A percentile compares a stretch with the other conserved stretches of the same genome.
phyloP scores from a whole-genome alignment of 257 asterid genomes.

The Agastache rugosa region DNA sequence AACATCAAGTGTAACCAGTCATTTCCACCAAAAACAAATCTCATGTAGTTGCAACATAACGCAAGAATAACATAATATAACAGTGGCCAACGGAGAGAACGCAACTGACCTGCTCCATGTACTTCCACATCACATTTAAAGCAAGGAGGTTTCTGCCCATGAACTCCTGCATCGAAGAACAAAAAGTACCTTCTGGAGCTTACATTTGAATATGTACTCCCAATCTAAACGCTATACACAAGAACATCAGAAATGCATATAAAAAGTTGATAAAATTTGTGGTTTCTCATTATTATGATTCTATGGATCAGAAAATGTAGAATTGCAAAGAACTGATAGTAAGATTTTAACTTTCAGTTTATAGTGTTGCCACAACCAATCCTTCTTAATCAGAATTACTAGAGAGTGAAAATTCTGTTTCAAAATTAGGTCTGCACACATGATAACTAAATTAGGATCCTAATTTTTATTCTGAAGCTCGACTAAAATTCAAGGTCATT shows the following conservation, averaged over 20 bases:
- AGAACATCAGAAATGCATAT: neutral
- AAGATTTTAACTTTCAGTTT: constrained; percentile 4
- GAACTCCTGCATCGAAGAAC: constrained; percentile 70
- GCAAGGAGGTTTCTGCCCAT: constrained; percentile 98
- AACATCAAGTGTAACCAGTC: constrained; percentile 13
- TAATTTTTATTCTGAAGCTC: neutral
- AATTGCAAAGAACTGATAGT: constrained; percentile 6
- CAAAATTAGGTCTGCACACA: neutral
- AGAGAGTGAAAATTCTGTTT: neutral
- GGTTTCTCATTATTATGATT: constrained; percentile 10
- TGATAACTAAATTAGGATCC: constrained; percentile 20
- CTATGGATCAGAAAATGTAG: constrained; percentile 10
- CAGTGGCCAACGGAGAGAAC: constrained; percentile 26
- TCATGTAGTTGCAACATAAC: constrained; percentile 27
- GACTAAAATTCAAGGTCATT: neutral
- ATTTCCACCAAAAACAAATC: constrained; percentile 3
- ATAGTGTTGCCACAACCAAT: neutral
- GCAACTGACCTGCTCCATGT: constrained; percentile 85
- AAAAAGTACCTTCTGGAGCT: constrained; percentile 13
- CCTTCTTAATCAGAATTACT: constrained; percentile 20
- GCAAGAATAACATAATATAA: constrained; percentile 10
- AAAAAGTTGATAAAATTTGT: constrained; percentile 3
- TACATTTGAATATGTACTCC: neutral
- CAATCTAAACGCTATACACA: neutral
- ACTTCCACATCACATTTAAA: constrained; percentile 98